Evolutionary conservation across 106 monocot species (phyloP).

Genomic region (Acanthochlamys bracteata): DNA sequence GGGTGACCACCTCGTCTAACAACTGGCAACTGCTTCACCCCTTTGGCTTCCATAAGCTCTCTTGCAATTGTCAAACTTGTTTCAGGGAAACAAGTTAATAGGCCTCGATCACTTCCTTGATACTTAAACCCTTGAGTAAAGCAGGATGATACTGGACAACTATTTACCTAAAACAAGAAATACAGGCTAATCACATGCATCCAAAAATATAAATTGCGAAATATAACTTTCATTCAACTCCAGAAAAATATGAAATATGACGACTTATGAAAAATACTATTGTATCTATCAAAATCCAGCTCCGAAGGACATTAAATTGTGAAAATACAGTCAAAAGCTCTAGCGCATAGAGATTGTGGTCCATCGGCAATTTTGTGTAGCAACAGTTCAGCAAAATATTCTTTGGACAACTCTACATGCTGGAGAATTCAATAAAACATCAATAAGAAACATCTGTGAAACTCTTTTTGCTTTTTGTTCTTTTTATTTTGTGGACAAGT

Average conservation of each 20-base stretch:
- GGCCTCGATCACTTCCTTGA: conserved; percentile 63
- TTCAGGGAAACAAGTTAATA: conserved; percentile 87
- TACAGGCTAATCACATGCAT: not conserved
- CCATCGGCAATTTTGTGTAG: too few relatives aligned
- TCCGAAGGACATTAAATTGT: not conserved
- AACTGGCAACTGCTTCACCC: conserved; percentile 83
- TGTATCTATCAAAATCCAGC: not conserved
- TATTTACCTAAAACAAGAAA: conserved; percentile 37
- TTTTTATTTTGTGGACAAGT: too few relatives aligned
- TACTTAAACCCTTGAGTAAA: conserved; percentile 67
- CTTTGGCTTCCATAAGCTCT: conserved; percentile 97
- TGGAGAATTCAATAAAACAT: too few relatives aligned
- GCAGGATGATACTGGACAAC: conserved; percentile 48
- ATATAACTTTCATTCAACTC: not conserved
- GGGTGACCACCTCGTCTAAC: conserved; percentile 58
- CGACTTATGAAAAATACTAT: not conserved
- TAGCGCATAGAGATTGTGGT: too few relatives aligned
- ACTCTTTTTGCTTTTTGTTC: too few relatives aligned
- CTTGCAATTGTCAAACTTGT: conserved; percentile 85
- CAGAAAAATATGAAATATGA: not conserved
- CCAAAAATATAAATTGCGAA: not conserved
- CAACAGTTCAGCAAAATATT: too few relatives aligned
- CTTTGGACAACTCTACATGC: too few relatives aligned
- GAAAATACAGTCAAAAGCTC: not conserved
- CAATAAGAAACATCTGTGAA: too few relatives aligned